Evolutionary conservation across 495 filamentous ascomycete genomes (phyloP).

Genomic region (Barbatosphaeria neglecta): DNA sequence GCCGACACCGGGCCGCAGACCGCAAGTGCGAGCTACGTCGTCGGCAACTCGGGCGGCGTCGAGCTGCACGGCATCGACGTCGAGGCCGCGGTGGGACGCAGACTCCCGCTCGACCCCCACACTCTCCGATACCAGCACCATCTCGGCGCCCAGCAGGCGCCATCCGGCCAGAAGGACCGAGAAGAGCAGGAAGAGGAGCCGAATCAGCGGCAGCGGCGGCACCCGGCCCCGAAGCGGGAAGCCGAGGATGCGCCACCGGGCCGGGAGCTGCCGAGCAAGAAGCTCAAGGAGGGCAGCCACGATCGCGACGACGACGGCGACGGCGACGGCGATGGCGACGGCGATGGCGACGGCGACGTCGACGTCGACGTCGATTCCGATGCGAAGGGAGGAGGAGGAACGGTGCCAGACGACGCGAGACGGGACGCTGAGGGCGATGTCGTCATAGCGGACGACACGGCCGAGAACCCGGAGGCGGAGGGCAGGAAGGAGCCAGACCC

Average conservation of each 20-base stretch:
- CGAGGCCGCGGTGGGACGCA: slow-evolving; percentile 40
- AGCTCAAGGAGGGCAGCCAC: slow-evolving; percentile 22
- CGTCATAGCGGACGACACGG: slow-evolving; percentile 3
- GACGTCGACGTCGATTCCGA: slow-evolving; percentile 6
- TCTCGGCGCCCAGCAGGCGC: neutral
- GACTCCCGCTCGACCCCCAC: neutral
- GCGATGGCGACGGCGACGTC: slow-evolving; percentile 5
- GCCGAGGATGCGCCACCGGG: slow-evolving; percentile 27
- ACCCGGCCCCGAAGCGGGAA: slow-evolving; percentile 28
- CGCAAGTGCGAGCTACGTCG: slow-evolving; percentile 12
- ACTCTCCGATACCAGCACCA: slow-evolving; percentile 11
- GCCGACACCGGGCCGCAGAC: slow-evolving; percentile 77
- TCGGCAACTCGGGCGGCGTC: slow-evolving; percentile 13
- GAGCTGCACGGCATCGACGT: slow-evolving; percentile 40
- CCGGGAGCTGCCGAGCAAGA: slow-evolving; percentile 16
- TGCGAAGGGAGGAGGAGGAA: too few species aligned
- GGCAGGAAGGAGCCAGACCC: too few species aligned
- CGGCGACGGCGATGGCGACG: slow-evolving; percentile 9
- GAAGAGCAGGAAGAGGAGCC: neutral
- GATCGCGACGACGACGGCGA: slow-evolving; percentile 6
- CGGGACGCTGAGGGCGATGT: slow-evolving; percentile 10
- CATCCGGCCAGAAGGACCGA: neutral
- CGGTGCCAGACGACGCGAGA: slow-evolving; percentile 3
- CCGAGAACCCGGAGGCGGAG: neutral
- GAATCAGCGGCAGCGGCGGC: neutral